Evolutionary conservation across 2,329 filamentous ascomycete species (phyloP), one percentile per base, ranked within the genome.

Genomic region (Westerdykella aurantiaca): DNA sequence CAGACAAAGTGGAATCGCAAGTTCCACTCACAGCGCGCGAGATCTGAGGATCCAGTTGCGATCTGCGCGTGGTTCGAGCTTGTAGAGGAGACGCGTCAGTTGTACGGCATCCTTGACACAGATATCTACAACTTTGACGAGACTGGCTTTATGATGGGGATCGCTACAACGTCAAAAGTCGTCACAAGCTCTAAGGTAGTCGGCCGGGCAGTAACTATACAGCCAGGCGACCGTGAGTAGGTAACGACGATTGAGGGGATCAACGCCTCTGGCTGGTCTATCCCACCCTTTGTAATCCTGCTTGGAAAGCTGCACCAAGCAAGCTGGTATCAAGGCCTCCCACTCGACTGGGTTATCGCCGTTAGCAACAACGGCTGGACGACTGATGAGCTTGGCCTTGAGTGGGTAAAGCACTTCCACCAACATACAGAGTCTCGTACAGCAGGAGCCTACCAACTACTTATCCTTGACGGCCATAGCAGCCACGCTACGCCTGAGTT

Each of bases 81-180:
- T 25, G 38, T 48, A 17, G 22, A 45, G 39, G 42, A 39, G 29
- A 42, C 39, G 33, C 33, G 34, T 33, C 17, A 37, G 25, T 16
- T 17, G 31, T 37, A 45, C 23, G 35, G 44, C 18, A 45, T 49
- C 14, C 31, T 34, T 12, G 41, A 49, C 35, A 29, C 10, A 14
- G 43, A 53, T 43, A 49, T 39, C 12, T 52, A 52, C 38, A 54
- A 53, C 42, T 52, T 54, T 43, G 39, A 60, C 44, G 48, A 67
- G 46, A 64, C 53, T 31, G 56, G 57, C 41, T 67, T 66, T 53
- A 48, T 55, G 34, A 64, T 66, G 33, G 56, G 59, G 33, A 43
- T 59, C 4, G 63, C 61, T n/a, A n/a, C n/a, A n/a, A n/a, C n/a
- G n/a, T n/a, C n/a, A n/a, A n/a, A n/a, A n/a, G n/a, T n/a, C n/a